Evolutionary conservation across 305 asterid genomes (phyloP).

Genomic region (Fraxinus albicans): DNA sequence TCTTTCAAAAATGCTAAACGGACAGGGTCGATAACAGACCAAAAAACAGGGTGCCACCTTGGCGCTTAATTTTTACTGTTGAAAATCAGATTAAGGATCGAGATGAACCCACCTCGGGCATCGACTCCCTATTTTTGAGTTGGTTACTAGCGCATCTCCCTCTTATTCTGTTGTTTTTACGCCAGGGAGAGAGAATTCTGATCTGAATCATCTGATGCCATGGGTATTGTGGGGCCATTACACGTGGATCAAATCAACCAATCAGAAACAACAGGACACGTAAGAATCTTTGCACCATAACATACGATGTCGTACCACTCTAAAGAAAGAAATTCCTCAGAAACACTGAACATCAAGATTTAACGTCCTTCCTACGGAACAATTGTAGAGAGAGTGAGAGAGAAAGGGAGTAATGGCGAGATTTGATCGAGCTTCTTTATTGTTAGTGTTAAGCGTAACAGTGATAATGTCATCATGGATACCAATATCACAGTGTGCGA

Average conservation of each 20-base stretch:
- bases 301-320: neutral
- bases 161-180: neutral
- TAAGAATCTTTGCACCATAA: constrained; percentile 5
- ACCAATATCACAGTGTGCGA: constrained; percentile 53
- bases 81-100: too few relatives aligned
- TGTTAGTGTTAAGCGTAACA: constrained; percentile 17
- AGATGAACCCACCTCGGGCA: too few relatives aligned
- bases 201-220: neutral
- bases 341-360: neutral
- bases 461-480: constrained; percentile 34
- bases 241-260: constrained; percentile 51
- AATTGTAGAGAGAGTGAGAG: neutral
- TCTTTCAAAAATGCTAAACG: too few relatives aligned
- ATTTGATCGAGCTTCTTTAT: constrained; percentile 19
- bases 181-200: neutral
- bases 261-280: constrained; percentile 62
- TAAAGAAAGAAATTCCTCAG: neutral
- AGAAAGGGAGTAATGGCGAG: constrained; percentile 38
- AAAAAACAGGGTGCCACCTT: too few relatives aligned
- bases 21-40: too few relatives aligned
- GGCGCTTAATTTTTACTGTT: too few relatives aligned
- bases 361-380: neutral
- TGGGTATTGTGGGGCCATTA: neutral
- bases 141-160: too few relatives aligned
- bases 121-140: too few relatives aligned